Base-by-base conservation (phyloP, 495 filamentous ascomycete genomes). In the Xylaria nigripes region DNA sequence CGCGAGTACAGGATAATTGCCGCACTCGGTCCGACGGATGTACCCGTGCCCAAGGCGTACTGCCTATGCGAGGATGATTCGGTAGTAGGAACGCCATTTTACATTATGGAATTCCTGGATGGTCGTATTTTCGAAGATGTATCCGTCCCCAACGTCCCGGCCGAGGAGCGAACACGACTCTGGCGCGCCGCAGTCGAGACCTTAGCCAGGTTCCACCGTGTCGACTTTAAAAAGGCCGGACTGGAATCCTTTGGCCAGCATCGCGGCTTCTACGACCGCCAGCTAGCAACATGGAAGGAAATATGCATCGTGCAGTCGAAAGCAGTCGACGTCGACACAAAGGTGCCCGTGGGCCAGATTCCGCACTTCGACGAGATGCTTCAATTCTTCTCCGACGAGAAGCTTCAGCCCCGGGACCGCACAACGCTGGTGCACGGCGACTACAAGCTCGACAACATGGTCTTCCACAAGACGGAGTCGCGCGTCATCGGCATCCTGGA, bases 371-470 rank as follows among this genome's bases (percentile, higher is more conserved):
- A 84, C 19, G 86, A 87, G 27, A 86, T 94, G 72, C 78, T 92
- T 52, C 66, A 64, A 2, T 96, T 92, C 72, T 96, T 97, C 62
- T 66, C 62, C 34, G 75, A 85, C 69, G 71, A 81, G 53, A 68
- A 71, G 55, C 76, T 72, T 27, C 89, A 94, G 65, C 91, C 93
- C 2, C 76, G 74, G 27, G 91, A 96, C 61, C 75, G 87, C 40
- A 83, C 80, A 21, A 85, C 83, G 2, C 75, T 96, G 19, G 83
- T 98, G 23, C 93, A 98, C 62, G 93, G 93, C 23, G 93, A 98
- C 62, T 98, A 92, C 74, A 98, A 98, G 72, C 92, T 98, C 63
- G 93, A 98, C 68, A 98, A 98, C 61, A 72, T 97, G 54, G 86
- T 98, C 42, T 98, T 92, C 67, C 89, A 95, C 70, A 83, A 86